Evolutionary conservation across 2,329 filamentous ascomycete genomes (phyloP).

Genomic region (Mycosphaerella sp.): DNA sequence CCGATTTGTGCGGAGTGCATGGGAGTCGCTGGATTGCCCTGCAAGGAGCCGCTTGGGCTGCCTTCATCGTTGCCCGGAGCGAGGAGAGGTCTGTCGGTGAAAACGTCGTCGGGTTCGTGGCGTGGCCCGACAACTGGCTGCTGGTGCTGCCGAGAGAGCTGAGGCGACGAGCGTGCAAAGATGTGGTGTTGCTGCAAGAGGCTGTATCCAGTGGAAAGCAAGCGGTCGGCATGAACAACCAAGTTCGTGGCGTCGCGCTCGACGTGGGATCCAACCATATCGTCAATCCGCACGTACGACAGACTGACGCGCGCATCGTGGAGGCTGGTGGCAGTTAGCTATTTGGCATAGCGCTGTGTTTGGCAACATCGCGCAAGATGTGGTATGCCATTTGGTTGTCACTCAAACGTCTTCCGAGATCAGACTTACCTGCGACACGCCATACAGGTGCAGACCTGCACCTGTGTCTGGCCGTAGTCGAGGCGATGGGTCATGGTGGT

Average conservation of each 20-base stretch:
- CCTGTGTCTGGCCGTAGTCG: constrained; percentile 1
- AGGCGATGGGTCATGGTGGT: not conserved
- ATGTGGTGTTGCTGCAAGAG: constrained; percentile 7
- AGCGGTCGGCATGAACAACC: constrained; percentile 6
- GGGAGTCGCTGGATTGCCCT: not conserved
- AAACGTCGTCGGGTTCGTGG: not conserved
- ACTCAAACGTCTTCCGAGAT: not conserved
- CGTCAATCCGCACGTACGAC: not conserved
- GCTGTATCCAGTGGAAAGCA: constrained; percentile 5
- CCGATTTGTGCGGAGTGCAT: not conserved
- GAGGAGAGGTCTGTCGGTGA: not conserved
- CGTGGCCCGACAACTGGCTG: not conserved
- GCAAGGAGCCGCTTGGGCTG: not conserved
- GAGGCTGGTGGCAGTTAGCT: not conserved
- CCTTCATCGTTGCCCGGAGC: not conserved
- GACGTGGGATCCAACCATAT: constrained; percentile 1
- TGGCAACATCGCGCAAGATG: not conserved
- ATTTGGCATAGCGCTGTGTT: not conserved
- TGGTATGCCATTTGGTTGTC: not conserved
- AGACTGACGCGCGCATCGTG: constrained; percentile 6
- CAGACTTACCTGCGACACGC: constrained; percentile 1
- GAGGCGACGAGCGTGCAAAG: not conserved
- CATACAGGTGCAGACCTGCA: constrained; percentile 7
- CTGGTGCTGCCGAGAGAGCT: not conserved
- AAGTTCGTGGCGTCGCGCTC: constrained; percentile 7